Conservation (phyloP, 2,329 filamentous ascomycete genomes). For the Atkinsonella texensis region DNA sequence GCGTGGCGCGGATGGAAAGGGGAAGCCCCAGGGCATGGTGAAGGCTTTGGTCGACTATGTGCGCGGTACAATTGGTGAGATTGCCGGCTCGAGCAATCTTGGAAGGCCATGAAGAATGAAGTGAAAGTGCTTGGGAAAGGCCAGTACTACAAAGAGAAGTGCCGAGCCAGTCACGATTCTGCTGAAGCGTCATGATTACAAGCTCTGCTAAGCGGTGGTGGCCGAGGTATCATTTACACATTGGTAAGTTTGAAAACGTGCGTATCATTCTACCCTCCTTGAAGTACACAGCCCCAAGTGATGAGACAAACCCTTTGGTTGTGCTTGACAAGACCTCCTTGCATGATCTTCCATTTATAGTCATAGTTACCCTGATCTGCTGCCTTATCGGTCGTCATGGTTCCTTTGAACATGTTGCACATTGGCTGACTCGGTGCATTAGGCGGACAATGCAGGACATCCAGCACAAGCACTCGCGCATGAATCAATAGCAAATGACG, state of each 20-base stretch:
- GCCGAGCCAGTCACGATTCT: background rate
- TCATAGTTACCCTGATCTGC: conserved; percentile 22
- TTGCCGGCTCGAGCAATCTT: conserved; percentile 20
- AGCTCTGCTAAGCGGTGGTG: background rate
- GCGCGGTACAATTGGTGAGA: conserved; percentile 38
- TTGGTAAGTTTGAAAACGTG: background rate
- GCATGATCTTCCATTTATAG: conserved; percentile 19
- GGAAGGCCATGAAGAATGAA: conserved; percentile 9
- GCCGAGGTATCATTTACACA: background rate
- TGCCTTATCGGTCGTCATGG: background rate
- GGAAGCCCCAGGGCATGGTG: conserved; percentile 50
- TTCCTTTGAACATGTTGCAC: background rate
- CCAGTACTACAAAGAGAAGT: background rate
- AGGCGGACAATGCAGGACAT: background rate
- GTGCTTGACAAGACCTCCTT: conserved; percentile 25
- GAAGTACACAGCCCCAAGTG: background rate
- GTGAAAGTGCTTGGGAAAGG: background rate
- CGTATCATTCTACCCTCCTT: background rate
- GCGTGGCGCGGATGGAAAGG: conserved; percentile 33
- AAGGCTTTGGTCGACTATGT: conserved; percentile 52
- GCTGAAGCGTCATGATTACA: background rate
- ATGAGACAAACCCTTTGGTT: conserved; percentile 5
- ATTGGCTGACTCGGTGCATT: background rate
- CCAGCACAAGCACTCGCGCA: too few species aligned
- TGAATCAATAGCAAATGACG: too few species aligned